Conservation (phyloP, 345 rosid species). For the Syzygium aromaticum region DNA sequence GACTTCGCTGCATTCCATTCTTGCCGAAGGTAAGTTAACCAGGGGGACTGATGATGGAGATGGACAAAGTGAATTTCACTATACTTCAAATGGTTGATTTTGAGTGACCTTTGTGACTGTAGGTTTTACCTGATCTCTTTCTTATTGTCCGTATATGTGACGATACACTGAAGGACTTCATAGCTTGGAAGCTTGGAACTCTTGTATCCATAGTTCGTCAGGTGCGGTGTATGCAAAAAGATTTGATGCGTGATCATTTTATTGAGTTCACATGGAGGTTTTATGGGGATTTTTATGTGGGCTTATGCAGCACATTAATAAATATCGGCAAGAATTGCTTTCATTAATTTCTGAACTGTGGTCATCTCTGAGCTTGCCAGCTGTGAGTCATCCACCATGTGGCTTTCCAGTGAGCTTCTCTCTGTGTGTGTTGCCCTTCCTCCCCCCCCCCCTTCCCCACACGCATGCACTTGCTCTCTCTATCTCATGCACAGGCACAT, state of each 20-base stretch:
- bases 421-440: not conserved
- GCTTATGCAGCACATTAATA: constrained; percentile 83
- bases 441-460: not conserved
- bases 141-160: constrained; percentile 87
- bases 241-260: not conserved
- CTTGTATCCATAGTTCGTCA: constrained; percentile 94
- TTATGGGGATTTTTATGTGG: constrained; percentile 4
- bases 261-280: not conserved
- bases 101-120: not conserved
- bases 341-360: constrained; percentile 83
- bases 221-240: constrained; percentile 36
- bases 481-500: not conserved
- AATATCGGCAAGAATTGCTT: constrained; percentile 81
- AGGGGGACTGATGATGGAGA: not conserved
- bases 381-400: constrained; percentile 52
- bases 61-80: not conserved
- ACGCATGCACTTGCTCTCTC: not conserved
- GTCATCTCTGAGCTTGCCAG: constrained; percentile 87
- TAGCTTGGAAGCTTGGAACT: constrained; percentile 97
- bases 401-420: constrained; percentile 66
- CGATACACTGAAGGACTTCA: constrained; percentile 78
- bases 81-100: not conserved
- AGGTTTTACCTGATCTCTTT: constrained; percentile 98
- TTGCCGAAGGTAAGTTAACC: constrained; percentile 74
- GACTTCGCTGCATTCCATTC: constrained; percentile 90